These are phyloP conservation scores for Rhododendron mucronatum DNA, from an alignment of 148 eudicot species.

Conservation along the genomic window DNA sequence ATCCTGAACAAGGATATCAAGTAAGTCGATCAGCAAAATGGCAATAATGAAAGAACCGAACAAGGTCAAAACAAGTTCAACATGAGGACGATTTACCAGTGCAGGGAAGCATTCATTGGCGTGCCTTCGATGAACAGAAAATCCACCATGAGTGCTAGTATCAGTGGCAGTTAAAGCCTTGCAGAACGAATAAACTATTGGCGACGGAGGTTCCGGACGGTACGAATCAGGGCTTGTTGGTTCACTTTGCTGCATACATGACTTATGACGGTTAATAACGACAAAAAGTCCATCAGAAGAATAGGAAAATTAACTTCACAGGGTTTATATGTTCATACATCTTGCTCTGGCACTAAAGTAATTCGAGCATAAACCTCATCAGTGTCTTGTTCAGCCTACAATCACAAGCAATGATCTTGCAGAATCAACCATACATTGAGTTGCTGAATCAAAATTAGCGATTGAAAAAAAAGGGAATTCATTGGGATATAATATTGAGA, in stretches of 20 bases:
- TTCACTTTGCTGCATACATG: conserved; percentile 55
- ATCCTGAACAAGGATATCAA: conserved; percentile 44
- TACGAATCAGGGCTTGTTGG: conserved; percentile 51
- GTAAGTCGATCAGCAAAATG: not conserved
- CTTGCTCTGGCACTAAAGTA: conserved; percentile 65
- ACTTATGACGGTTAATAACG: not conserved
- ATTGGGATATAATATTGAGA: not conserved
- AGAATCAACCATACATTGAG: not conserved
- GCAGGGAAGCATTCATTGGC: conserved; percentile 93
- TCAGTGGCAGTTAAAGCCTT: conserved; percentile 92
- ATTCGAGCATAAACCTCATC: conserved; percentile 96
- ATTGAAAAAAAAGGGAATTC: not conserved
- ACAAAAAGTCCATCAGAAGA: not conserved
- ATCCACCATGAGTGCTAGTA: conserved; percentile 93
- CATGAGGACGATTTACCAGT: conserved; percentile 40
- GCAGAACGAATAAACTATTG: conserved; percentile 63
- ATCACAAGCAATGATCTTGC: conserved; percentile 6
- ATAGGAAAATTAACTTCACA: not conserved
- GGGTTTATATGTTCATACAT: conserved; percentile 39
- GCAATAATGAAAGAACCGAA: not conserved
- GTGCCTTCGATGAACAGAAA: conserved; percentile 86
- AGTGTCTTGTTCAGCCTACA: conserved; percentile 92
- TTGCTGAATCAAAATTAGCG: not conserved
- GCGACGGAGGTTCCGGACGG: conserved; percentile 55
- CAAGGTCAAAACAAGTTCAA: not conserved